These are phyloP conservation scores for Rhodomyrtus tomentosa DNA, from an alignment of 345 rosid genomes.

Conservation along the genomic window DNA sequence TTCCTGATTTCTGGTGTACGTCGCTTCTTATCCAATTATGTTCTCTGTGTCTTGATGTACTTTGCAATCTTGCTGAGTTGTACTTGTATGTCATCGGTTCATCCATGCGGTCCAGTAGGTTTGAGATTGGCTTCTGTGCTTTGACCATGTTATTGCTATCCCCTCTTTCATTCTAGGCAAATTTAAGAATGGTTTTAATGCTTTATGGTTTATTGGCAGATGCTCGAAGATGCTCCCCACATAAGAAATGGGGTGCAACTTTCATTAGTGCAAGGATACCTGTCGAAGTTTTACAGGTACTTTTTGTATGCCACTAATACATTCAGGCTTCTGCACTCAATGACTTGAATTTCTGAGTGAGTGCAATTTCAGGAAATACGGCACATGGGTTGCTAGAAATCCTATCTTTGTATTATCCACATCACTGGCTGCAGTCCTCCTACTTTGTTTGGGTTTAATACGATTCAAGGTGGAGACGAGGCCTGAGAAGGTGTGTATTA, in stretches of 20 bases:
- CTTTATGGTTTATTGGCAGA: constrained; percentile 20
- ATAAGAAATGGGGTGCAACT: constrained; percentile 50
- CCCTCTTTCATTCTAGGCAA: neutral
- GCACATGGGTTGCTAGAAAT: constrained; percentile 88
- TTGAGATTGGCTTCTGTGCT: neutral
- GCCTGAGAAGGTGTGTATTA: constrained; percentile 70
- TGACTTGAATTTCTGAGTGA: neutral
- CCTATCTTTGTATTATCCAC: constrained; percentile 54
- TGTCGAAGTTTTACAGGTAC: constrained; percentile 85
- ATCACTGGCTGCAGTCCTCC: constrained; percentile 57
- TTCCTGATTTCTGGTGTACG: neutral
- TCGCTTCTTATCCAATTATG: neutral
- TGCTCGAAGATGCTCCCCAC: constrained; percentile 60
- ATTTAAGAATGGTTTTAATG: neutral
- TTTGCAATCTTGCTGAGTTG: neutral
- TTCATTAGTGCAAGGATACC: constrained; percentile 79
- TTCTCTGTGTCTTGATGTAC: neutral
- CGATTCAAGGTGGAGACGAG: constrained; percentile 94
- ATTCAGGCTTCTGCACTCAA: neutral
- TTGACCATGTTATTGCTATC: neutral
- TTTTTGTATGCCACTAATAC: constrained; percentile 2
- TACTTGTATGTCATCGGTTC: neutral
- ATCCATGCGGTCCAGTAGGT: neutral
- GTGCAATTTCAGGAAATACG: constrained; percentile 60
- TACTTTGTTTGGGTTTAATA: constrained; percentile 79